Conservation (phyloP, 257 asterid species). For the Solanum medicagineum region DNA sequence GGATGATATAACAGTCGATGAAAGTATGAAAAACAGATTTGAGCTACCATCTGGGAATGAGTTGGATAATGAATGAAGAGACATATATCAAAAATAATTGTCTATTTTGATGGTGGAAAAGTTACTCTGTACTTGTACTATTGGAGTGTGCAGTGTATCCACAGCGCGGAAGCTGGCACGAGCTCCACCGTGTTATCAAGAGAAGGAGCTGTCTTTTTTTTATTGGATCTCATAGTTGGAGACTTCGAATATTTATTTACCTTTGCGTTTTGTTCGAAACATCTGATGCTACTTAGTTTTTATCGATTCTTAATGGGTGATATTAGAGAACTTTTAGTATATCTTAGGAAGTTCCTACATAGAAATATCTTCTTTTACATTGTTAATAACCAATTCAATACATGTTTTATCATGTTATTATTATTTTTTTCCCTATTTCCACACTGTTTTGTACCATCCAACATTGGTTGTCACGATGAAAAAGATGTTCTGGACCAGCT, state of each 20-base stretch:
- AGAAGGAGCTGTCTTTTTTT: background rate
- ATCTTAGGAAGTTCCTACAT: background rate
- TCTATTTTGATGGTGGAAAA: background rate
- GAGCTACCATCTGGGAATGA: slow-evolving; percentile 62
- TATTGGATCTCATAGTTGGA: background rate
- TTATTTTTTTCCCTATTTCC: background rate
- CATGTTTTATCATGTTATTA: background rate
- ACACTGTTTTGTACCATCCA: background rate
- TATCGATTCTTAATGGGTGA: too few species aligned
- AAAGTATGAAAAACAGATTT: slow-evolving; percentile 31
- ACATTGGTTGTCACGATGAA: background rate
- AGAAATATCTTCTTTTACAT: background rate
- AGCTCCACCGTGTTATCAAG: background rate
- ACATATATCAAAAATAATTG: background rate
- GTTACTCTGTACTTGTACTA: background rate
- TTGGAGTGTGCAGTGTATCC: background rate
- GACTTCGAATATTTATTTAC: background rate
- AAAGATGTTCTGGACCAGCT: background rate
- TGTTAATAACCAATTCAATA: background rate
- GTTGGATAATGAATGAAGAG: slow-evolving; percentile 29
- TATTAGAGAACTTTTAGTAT: too few species aligned
- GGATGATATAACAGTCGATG: slow-evolving; percentile 1
- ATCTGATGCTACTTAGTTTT: too few species aligned
- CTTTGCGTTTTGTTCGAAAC: background rate
- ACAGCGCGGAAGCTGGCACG: background rate